These are phyloP conservation scores for Pseudogymnoascus sp. DNA, from an alignment of 2,329 filamentous ascomycete species.

Conservation along the genomic window DNA sequence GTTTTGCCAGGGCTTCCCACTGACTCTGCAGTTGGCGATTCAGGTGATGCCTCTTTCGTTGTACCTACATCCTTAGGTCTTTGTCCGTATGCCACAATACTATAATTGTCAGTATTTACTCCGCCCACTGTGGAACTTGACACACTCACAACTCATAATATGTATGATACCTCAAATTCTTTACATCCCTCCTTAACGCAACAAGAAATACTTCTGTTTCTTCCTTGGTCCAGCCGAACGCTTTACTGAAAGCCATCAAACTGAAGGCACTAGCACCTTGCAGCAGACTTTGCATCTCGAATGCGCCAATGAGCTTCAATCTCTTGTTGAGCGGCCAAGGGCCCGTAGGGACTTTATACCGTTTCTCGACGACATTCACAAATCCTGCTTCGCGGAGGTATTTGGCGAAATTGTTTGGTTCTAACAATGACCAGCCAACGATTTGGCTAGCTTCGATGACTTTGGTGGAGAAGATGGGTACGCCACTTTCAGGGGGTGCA, in stretches of 20 bases:
- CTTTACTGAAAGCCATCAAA: slow-evolving; percentile 16
- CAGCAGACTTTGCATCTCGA: slow-evolving; percentile 18
- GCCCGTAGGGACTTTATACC: slow-evolving; percentile 17
- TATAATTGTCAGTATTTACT: not conserved
- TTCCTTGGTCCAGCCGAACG: slow-evolving; percentile 15
- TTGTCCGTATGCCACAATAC: not conserved
- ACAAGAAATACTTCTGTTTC: slow-evolving; percentile 17
- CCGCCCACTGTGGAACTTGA: not conserved
- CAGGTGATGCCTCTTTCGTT: not conserved
- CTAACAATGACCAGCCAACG: not conserved
- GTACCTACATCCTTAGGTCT: not conserved
- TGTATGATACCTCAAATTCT: slow-evolving; percentile 10
- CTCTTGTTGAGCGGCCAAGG: slow-evolving; percentile 18
- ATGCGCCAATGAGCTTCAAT: slow-evolving; percentile 18
- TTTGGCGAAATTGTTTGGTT: slow-evolving; percentile 19
- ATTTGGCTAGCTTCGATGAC: slow-evolving; percentile 28
- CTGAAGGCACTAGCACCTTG: slow-evolving; percentile 17
- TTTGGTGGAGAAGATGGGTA: slow-evolving; percentile 30
- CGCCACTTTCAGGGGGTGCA: not conserved
- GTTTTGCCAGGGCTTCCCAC: too few relatives aligned
- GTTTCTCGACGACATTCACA: slow-evolving; percentile 15
- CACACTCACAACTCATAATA: not conserved
- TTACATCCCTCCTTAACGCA: slow-evolving; percentile 16
- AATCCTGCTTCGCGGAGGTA: slow-evolving; percentile 22
- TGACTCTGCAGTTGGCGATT: not conserved